phyloP scores from a whole-genome alignment of 192 early-diverging fungal species.

The Podila epigama region DNA sequence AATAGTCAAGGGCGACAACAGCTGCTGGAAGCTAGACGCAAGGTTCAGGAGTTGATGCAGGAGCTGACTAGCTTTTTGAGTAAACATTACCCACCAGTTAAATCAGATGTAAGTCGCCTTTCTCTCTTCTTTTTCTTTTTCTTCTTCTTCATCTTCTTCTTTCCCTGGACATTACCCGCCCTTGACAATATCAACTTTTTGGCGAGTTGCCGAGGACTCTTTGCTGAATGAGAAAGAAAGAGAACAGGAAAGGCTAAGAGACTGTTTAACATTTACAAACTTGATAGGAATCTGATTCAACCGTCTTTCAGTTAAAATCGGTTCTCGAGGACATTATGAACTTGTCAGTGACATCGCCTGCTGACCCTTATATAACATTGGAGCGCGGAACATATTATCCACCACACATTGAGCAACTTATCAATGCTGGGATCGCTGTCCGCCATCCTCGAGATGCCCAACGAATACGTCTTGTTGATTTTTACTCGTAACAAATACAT shows the following conservation, averaged over 20 bases:
- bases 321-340: conserved; percentile 63
- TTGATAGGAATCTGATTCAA: conserved; percentile 9
- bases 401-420: conserved; percentile 59
- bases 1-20: conserved; percentile 13
- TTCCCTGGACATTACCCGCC: too few relatives aligned
- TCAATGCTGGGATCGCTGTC: conserved; percentile 57
- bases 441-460: conserved; percentile 57
- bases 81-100: conserved; percentile 20
- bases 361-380: conserved; percentile 53
- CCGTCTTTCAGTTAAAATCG: conserved; percentile 21
- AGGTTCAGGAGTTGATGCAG: conserved; percentile 25
- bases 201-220: background rate
- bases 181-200: background rate
- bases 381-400: conserved; percentile 57
- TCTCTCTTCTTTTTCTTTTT: background rate
- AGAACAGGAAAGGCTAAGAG: background rate
- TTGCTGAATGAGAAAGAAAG: too few relatives aligned
- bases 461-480: conserved; percentile 51
- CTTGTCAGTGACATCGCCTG: conserved; percentile 35
- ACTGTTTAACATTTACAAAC: background rate
- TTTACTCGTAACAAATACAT: conserved; percentile 30
- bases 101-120: conserved; percentile 24
- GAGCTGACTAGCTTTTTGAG: conserved; percentile 26
- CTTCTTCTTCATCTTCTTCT: too few relatives aligned
- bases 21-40: conserved; percentile 2